These are phyloP conservation scores for Rhododendron kiyosumense DNA, from an alignment of 148 eudicot genomes.

Conservation along the genomic window DNA sequence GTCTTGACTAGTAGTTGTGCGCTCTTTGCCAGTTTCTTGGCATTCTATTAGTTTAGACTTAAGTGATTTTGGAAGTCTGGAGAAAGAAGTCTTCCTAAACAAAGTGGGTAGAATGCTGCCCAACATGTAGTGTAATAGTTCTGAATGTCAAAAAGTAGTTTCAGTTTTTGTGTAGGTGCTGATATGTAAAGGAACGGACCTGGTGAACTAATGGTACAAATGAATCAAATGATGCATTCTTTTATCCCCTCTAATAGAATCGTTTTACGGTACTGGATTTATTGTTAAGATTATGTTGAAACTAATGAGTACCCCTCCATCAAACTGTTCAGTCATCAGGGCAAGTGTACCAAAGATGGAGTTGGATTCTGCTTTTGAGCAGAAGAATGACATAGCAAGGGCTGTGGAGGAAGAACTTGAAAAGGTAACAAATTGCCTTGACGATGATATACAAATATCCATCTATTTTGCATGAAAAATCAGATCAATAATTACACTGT, in stretches of 20 bases:
- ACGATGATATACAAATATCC: neutral
- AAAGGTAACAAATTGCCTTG: conserved; percentile 14
- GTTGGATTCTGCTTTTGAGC: conserved; percentile 35
- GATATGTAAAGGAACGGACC: neutral
- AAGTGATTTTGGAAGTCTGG: neutral
- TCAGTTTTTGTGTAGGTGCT: neutral
- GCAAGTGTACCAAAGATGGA: conserved; percentile 40
- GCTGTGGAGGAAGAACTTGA: conserved; percentile 45
- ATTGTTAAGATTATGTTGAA: neutral
- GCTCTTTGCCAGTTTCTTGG: neutral
- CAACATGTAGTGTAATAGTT: neutral
- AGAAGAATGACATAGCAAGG: conserved; percentile 40
- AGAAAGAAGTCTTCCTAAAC: neutral
- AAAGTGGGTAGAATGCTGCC: neutral
- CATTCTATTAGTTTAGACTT: neutral
- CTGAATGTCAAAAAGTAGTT: neutral
- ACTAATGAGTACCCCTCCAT: conserved; percentile 12
- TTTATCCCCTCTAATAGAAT: neutral
- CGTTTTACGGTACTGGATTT: neutral
- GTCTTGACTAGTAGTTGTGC: neutral
- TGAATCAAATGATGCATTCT: neutral
- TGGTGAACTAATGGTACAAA: neutral
- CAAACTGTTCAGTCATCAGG: conserved; percentile 30
- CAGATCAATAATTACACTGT: neutral
- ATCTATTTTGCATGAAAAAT: neutral